Evolutionary conservation across 805 yeast genomes (phyloP), one percentile per base, ranked within the genome.

Genomic region (Lipomyces yamanashiensis): DNA sequence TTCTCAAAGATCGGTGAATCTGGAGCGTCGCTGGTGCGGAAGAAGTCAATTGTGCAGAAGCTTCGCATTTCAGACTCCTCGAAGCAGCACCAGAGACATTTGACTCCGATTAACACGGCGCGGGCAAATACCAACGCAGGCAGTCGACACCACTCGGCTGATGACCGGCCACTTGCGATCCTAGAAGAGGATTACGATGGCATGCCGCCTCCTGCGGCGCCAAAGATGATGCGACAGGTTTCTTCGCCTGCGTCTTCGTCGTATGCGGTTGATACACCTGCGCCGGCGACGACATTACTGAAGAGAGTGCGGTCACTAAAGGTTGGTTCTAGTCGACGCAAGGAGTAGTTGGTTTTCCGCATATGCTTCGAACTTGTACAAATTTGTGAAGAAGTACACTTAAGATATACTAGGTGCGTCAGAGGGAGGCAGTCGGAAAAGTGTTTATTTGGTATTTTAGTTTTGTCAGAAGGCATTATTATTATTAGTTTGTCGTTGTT

Each of bases 241-340:
- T 67, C 71, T 7, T 50, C 60, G 45, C 63, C 70, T 15, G 61
- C 63, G 44, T 36, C 59, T 28, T 37, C 66, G 21, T 56, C 61
- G 12, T 15, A 52, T 17, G 36, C 56, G 52, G 23, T 15, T 58
- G 54, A 17, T 23, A 40, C 41, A 2, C 37, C 10, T 6, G 54
- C 43, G 33, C 41, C 62, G 37, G 13, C 56, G 37, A 9, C 90
- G 4, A 66, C 54, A 36, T 80, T 92, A 66, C 78, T 92, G 72
- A 86, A 88, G 73, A 87, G 98, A 74, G 97, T 92, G 51, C 90
- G 89, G 77, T 90, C 96, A 79, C 82, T 92, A 78, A 90, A 90
- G 76, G 96, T 90, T 48, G 85, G 89, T 8, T 76, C 82, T 71
- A 21, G 48, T 15, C 48, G 59, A 37, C 49, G 61, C 33, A 34